phyloP scores from a whole-genome alignment of 192 early-diverging fungal species.

The Backusella liffmaniae region DNA sequence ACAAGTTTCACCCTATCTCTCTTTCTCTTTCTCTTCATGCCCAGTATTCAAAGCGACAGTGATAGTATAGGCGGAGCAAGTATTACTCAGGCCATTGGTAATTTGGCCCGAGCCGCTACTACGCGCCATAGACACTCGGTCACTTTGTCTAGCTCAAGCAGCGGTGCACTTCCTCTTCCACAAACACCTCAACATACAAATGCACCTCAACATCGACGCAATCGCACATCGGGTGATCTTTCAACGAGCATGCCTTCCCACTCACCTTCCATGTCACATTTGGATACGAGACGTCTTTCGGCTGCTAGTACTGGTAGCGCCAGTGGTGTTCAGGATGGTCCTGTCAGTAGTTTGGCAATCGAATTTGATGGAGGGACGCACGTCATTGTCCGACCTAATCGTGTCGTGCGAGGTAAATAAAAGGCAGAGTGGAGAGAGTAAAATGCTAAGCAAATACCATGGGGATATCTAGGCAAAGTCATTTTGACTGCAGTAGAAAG shows the following conservation, averaged over 20 bases:
- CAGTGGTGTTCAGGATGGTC: not conserved
- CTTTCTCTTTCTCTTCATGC: not conserved
- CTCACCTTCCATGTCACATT: not conserved
- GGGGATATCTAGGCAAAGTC: conserved; percentile 23
- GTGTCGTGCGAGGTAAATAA: conserved; percentile 35
- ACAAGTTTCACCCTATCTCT: not conserved
- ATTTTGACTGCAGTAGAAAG: conserved; percentile 26
- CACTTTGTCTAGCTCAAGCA: no score
- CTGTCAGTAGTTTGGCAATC: conserved; percentile 10
- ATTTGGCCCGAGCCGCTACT: conserved; percentile 4
- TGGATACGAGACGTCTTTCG: not conserved
- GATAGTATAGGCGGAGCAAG: not conserved
- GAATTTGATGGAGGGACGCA: conserved; percentile 43
- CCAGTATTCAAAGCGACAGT: not conserved
- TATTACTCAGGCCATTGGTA: conserved; percentile 6
- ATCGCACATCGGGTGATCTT: not conserved
- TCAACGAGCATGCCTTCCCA: not conserved
- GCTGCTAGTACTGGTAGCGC: not conserved
- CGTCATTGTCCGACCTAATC: conserved; percentile 38
- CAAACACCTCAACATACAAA: conserved; percentile 6
- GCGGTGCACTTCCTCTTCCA: not conserved
- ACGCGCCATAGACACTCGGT: not conserved
- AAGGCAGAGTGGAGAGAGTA: not conserved
- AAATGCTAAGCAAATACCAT: not conserved
- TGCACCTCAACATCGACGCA: not conserved